Evolutionary conservation across 2,329 filamentous ascomycete genomes (phyloP), one percentile per base, ranked within the genome.

Genomic region (Sphaerulina vaccinii): DNA sequence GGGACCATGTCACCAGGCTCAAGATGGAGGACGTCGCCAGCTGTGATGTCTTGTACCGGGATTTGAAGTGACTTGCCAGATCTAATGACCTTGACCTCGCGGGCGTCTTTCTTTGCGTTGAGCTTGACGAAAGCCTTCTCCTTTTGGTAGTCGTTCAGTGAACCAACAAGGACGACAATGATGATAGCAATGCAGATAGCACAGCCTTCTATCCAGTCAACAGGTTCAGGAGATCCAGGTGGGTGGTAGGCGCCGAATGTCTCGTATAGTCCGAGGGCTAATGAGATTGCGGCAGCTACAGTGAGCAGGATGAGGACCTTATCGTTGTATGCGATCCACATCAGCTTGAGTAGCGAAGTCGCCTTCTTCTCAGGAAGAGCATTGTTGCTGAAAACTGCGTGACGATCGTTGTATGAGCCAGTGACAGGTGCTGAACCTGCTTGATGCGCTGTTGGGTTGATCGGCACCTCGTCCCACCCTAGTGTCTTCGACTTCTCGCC

Each of bases 191-290:
- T 80, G 38, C 89, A 83, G 57, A 91, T 89, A 3, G 87, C 87
- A n/a, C 90, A 83, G 56, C 87, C 87, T 69, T 91, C 88, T 3
- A 90, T 85, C 88, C 88, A 91, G 67, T 90, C 84, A 11, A 89
- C 83, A 22, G 57, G 49, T 27, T 51, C 51, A 13, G 55, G 57
- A 10, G 45, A 51, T 27, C 49, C 52, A 21, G 55, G 55, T 19
- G 54, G 42, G 32, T 79, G 79, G 3, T 83, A 76, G 44, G 81
- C 71, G 3, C 75, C 82, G 19, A 65, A 58, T 1, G 63, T 60
- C 64, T 90, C 84, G 62, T 89, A 90, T 1, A 90, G 80, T 36
- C 87, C 87, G 36, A 91, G 79, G 0, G 82, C 84, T 16, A 91
- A 75, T 2, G 87, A 90, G 22, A 91, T 82, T n/a, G 80, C 75